Evolutionary conservation across 2,329 filamentous ascomycete genomes (phyloP), one percentile per base, ranked within the genome.

Genomic region (Verticillium dahliae): DNA sequence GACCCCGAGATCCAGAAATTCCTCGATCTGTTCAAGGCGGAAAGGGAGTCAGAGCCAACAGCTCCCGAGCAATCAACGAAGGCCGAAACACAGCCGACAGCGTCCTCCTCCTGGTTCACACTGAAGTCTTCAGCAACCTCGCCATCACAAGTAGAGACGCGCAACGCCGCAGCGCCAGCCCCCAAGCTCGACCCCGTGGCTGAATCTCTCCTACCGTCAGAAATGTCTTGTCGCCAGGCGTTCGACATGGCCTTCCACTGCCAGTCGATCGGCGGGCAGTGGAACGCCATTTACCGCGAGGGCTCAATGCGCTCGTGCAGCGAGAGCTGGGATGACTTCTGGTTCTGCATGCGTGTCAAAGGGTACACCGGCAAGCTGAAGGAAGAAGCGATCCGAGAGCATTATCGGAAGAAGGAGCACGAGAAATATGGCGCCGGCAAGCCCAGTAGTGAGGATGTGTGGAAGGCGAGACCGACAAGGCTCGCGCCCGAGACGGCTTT

Each of bases 181-280:
- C 72, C 75, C 11, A 65, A 65, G 56, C 69, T 70, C 63, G 75
- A 79, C 65, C 74, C 80, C 62, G 74, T 90, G 62, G 84, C 87
- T 67, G 86, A 91, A 66, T 85, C 87, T 65, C 81, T 91, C 58
- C 90, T 95, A 64, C 91, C 92, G 0, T 87, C 87, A 52, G 86
- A 83, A 59, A 95, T 98, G 89, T 93, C 90, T 70, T 98, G 95
- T 80, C 89, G 91, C 59, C 83, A 89, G 64, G 90, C 92, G 68
- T 98, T 99, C 78, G 95, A 99, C 79, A 84, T 87, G 65, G 93
- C 94, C 63, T 97, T 94, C 84, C 91, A 94, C 81, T 99, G 95
- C 83, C 91, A 95, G 73, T 92, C 90, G 0, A 81, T 97, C 9
- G 93, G 92, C 60, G 92, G 94, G 1, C 93, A 98, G 74, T 97